Base-by-base conservation (phyloP, 345 rosid genomes). In the Eucalyptus lansdowneana region DNA sequence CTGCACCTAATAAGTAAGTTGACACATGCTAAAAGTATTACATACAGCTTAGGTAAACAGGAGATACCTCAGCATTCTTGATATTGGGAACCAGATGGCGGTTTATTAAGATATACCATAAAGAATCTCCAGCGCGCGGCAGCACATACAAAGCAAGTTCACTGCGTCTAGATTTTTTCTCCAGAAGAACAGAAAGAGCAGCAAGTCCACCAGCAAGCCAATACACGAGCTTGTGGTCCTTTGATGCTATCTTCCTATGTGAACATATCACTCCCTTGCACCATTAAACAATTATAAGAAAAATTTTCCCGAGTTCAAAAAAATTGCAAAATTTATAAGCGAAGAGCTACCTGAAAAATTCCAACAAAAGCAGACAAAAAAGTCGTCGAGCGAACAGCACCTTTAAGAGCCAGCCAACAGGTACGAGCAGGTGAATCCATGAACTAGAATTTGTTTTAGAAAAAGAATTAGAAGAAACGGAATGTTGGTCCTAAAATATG, bases 291-390 rank as follows among this genome's bases (percentile, higher is more conserved):
- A 47, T 42, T 87, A 86, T 88, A 88, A 69, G 86, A 54, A 44
- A 54, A 34, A 7, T 88, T 13, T 80, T 17, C 40, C 31, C 87
- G 13, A n/a, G 54, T 83, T n/a, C 51, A 34, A 62, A 22, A 89
- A 49, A 22, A 44, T 37, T 83, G 58, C 24, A 90, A 62, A 27
- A 88, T 29, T 81, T 89, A 86, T 49, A 44, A 51, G 88, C 85
- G 86, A 65, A 86, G 86, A 42, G 87, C 83, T 90, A 97, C 99
- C 99, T 98, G 99, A 93, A 98, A 98, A 88, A 98, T 93, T 88
- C 99, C 99, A 91, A 97, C 99, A 94, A 98, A 98, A 80, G 98
- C 99, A 90, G 99, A 98, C 93, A 98, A 94, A 94, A 98, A 98
- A 17, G 98, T 80, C 6, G 99, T 98, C 11, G 99, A 98, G 89